Base-by-base conservation (phyloP, 345 rosid species). In the Alliaria petiolata region DNA sequence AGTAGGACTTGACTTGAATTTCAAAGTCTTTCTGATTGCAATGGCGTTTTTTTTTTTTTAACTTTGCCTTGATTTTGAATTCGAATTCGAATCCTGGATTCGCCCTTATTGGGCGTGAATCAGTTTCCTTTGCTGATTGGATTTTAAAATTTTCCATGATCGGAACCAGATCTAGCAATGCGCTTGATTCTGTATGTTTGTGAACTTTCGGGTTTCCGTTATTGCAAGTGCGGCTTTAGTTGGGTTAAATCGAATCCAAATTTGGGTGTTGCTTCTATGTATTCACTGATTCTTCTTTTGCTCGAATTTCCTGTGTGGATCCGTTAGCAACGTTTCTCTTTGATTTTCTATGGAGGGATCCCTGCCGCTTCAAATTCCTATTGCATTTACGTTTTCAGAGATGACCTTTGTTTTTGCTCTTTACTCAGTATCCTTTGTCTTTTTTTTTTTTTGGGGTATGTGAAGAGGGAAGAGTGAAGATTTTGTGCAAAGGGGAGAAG, bases 1-100 rank as follows among this genome's bases (percentile, higher is more conserved):
- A 68, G 67, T 73, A 54, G 0, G 79, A 78, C 76, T 85, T 75
- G 42, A 66, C 53, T 72, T 76, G 7, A 52, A 17, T 67, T 76
- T 46, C 56, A 2, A 0, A 57, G 43, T 33, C 69, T 51, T n/a
- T 11, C 0, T 44, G 47, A 12, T 55, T 53, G n/a, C 36, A 49
- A 34, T 69, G 60, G 17, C 42, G 4, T 20, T 26, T 51, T 42
- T 1, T n/a, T n/a, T n/a, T n/a, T n/a, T n/a, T n/a, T 55, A 0
- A 46, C 14, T 65, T 31, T 44, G 78, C 12, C 42, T n/a, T n/a
- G n/a, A n/a, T n/a, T n/a, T 71, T 65, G 35, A 46, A 34, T 62
- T 63, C 10, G 51, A 39, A 19, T 40, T 46, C 34, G 25, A 72
- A 7, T 54, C 2, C 19, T 38, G 16, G 65, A 68, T 75, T 68